These are phyloP conservation scores for Penicillium ochrochloron DNA, from an alignment of 495 filamentous ascomycete species.

Conservation along the genomic window DNA sequence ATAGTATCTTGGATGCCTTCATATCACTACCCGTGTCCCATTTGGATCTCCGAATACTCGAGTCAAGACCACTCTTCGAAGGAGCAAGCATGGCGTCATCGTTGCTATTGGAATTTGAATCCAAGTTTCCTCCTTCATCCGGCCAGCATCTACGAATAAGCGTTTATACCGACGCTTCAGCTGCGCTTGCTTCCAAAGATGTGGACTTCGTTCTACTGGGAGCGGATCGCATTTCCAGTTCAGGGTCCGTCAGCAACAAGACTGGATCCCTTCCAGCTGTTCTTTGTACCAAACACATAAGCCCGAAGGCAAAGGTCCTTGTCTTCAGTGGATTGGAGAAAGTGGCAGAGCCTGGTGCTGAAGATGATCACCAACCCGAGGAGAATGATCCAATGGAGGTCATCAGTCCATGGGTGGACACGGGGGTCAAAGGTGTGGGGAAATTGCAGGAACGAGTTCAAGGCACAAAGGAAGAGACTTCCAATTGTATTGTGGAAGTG, in stretches of 20 bases:
- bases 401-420: slow-evolving; percentile 46
- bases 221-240: slow-evolving; percentile 61
- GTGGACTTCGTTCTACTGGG: slow-evolving; percentile 63
- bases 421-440: slow-evolving; percentile 30
- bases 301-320: slow-evolving; percentile 49
- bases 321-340: slow-evolving; percentile 65
- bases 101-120: slow-evolving; percentile 42
- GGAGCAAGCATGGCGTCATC: slow-evolving; percentile 60
- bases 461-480: neutral
- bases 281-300: slow-evolving; percentile 51
- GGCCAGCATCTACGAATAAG: slow-evolving; percentile 41
- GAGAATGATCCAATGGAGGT: slow-evolving; percentile 57
- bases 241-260: slow-evolving; percentile 66
- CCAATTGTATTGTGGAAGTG: slow-evolving; percentile 40
- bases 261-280: slow-evolving; percentile 63
- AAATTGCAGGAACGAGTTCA: slow-evolving; percentile 25
- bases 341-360: slow-evolving; percentile 52
- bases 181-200: slow-evolving; percentile 51
- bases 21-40: slow-evolving; percentile 24
- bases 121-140: slow-evolving; percentile 21
- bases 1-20: slow-evolving; percentile 42
- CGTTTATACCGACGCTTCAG: slow-evolving; percentile 65
- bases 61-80: slow-evolving; percentile 69
- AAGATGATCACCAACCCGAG: slow-evolving; percentile 41
- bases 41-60: slow-evolving; percentile 63